phyloP scores from a whole-genome alignment of 164 flowering plant genomes.

The Annona cherimola region DNA sequence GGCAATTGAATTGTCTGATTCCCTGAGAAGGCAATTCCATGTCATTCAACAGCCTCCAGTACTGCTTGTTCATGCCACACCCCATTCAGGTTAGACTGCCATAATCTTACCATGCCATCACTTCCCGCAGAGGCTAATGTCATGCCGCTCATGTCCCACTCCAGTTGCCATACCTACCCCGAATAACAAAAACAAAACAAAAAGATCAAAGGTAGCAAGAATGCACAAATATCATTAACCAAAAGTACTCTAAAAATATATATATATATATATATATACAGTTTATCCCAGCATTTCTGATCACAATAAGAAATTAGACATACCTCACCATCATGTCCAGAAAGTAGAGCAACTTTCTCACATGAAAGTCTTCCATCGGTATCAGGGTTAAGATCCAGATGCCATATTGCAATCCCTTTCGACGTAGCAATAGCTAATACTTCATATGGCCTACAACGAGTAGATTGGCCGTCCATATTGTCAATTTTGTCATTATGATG shows the following conservation, averaged over 20 bases:
- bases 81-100: constrained; percentile 91
- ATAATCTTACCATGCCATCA: constrained; percentile 67
- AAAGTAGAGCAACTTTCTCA: constrained; percentile 67
- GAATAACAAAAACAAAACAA: too few species aligned
- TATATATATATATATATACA: too few species aligned
- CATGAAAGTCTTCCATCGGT: constrained; percentile 70
- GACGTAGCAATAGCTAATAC: constrained; percentile 77
- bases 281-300: too few species aligned
- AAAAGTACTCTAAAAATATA: too few species aligned
- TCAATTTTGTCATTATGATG: background rate
- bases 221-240: background rate
- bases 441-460: constrained; percentile 70
- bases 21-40: background rate
- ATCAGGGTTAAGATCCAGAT: constrained; percentile 67
- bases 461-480: background rate
- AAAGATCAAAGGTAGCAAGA: background rate
- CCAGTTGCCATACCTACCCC: constrained; percentile 98
- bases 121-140: constrained; percentile 78
- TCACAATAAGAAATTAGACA: background rate
- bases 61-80: constrained; percentile 82
- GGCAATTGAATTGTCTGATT: background rate
- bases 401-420: constrained; percentile 91
- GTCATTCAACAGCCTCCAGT: constrained; percentile 23
- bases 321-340: constrained; percentile 88
- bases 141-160: constrained; percentile 98